These are phyloP conservation scores for Leccinum truebloodii DNA, from an alignment of 768 basidiomycete species.

Conservation along the genomic window DNA sequence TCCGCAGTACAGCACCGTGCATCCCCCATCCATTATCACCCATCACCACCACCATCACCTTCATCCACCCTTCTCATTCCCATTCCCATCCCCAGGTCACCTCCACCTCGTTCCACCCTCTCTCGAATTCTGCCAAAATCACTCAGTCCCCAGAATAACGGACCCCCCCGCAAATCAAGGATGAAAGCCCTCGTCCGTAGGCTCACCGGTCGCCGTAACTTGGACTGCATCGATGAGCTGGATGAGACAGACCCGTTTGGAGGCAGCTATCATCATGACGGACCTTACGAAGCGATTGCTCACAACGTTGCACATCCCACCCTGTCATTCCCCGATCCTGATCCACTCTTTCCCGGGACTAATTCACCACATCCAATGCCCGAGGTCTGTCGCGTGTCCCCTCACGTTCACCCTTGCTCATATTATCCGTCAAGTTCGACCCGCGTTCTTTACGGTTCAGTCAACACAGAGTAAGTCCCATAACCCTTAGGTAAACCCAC, in stretches of 20 bases:
- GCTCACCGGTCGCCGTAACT: constrained; percentile 29
- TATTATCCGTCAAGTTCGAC: constrained; percentile 14
- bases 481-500: not conserved
- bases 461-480: constrained; percentile 22
- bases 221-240: constrained; percentile 77
- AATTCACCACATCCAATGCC: constrained; percentile 5
- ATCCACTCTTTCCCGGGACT: constrained; percentile 2
- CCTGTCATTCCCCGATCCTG: constrained; percentile 8
- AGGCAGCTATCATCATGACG: constrained; percentile 60
- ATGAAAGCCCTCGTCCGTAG: constrained; percentile 32
- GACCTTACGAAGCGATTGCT: constrained; percentile 70
- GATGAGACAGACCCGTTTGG: constrained; percentile 77
- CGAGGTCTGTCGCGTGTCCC: constrained; percentile 25
- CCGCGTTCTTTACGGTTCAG: constrained; percentile 8
- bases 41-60: not conserved
- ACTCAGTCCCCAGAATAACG: constrained; percentile 7
- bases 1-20: not conserved
- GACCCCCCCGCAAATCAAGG: constrained; percentile 14
- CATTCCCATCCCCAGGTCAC: not conserved
- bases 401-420: constrained; percentile 12
- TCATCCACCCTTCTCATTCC: not conserved
- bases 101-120: not conserved
- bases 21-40: constrained; percentile 4
- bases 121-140: constrained; percentile 1
- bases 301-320: constrained; percentile 20